phyloP scores from a whole-genome alignment of 495 filamentous ascomycete species.

The Aspergillus ostianus region DNA sequence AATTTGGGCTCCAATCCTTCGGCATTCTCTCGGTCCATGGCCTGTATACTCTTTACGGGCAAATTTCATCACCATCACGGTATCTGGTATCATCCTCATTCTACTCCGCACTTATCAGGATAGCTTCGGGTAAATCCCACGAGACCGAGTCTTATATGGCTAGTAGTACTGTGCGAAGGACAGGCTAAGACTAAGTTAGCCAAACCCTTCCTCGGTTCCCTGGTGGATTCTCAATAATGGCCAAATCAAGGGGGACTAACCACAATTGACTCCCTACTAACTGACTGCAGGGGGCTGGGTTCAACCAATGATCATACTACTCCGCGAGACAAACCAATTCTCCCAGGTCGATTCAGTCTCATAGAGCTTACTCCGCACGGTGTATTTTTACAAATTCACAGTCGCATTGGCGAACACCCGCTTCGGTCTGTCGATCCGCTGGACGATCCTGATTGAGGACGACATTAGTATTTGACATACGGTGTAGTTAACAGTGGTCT shows the following conservation, averaged over 20 bases:
- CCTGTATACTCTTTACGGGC: background rate
- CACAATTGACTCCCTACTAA: background rate
- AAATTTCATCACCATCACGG: background rate
- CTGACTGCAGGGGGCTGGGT: background rate
- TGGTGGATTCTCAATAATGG: background rate
- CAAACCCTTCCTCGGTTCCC: background rate
- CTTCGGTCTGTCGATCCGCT: background rate
- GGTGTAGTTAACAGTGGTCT: too few species aligned
- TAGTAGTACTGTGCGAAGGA: background rate
- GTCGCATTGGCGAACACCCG: too few species aligned
- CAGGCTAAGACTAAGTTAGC: background rate
- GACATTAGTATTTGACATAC: background rate
- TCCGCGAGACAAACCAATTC: background rate
- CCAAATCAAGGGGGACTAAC: background rate
- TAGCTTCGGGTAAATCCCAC: background rate
- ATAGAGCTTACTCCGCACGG: too few species aligned
- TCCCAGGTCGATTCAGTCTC: background rate
- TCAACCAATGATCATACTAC: background rate
- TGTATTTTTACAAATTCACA: too few species aligned
- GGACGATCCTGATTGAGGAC: background rate
- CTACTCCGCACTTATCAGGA: background rate
- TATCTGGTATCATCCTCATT: background rate
- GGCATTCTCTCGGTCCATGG: background rate
- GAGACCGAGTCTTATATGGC: background rate
- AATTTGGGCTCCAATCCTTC: background rate